Evolutionary conservation across 208 protist genomes (phyloP), one percentile per base, ranked within the genome.

Genomic region (Porcisia deanei): DNA sequence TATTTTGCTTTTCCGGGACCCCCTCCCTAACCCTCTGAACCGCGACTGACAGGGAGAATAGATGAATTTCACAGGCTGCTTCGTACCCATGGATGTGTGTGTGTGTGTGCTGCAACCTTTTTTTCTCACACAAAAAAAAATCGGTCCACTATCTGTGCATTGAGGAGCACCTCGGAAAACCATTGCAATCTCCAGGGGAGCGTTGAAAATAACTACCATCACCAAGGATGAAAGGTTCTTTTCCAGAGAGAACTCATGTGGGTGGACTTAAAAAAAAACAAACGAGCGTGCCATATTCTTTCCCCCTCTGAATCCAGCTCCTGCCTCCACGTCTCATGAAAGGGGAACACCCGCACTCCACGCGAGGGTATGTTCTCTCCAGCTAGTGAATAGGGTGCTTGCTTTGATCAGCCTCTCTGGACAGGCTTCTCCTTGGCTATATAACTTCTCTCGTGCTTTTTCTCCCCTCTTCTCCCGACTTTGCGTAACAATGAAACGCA

Each of bases 1-100:
- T 54, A 94, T 95, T 39, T 83, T 84, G 79, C 77, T 90, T 34
- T 82, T 87, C 14, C 76, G 81, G 22, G 91, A 95, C 59, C 77
- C 84, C 0, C 43, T 79, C 18, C 75, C 80, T 0, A 84, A 84
- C n/a, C 79, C 79, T 45, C 58, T 76, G 34, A 61, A 53, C 53
- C 57, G n/a, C 34, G 73, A 74, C n/a, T 82, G 52, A 70, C 3
- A 73, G 6, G 16, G 64, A 69, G 22, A 60, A 60, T 49, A 49
- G 39, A 47, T 66, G 30, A 34, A 9, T 22, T 22, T 3, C 6
- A 47, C 8, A 14, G 43, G 34, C 7, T 22, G 61, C 1, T 2
- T 66, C 43, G 8, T 66, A 45, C 60, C 18, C 14, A 43, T 66
- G 25, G 61, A 66, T 66, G 34, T 1, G 6, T 2, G 45, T 1